Percentiles rank a stretch among this genome's conserved stretches.
Conservation (phyloP, 306 rosid species). For the Ormosia emarginata region DNA sequence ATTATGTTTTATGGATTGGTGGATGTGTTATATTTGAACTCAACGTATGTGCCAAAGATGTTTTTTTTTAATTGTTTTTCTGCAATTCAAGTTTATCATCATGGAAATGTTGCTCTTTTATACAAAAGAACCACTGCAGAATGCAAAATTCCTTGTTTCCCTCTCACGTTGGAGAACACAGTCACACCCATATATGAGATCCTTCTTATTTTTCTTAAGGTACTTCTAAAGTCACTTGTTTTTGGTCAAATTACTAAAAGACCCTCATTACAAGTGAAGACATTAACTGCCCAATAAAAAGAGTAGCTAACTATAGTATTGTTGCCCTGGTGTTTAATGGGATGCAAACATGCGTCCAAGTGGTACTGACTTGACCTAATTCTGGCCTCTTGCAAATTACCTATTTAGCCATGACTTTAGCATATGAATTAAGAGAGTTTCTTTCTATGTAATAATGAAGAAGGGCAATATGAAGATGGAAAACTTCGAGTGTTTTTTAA, state of each 20-base stretch:
- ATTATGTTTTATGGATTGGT: not conserved
- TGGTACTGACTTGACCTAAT: not conserved
- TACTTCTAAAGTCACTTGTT: not conserved
- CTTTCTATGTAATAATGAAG: not conserved
- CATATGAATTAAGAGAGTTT: constrained; percentile 2
- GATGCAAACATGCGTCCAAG: not conserved
- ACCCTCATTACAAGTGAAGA: not conserved
- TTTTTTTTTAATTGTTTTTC: not conserved
- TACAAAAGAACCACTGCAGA: not conserved
- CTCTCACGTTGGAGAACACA: not conserved
- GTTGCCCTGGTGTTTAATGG: not conserved
- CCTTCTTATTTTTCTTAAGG: not conserved
- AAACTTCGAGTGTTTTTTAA: not conserved
- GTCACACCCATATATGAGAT: not conserved
- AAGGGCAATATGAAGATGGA: not conserved
- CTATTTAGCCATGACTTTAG: not conserved
- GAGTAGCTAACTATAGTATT: not conserved
- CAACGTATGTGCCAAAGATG: not conserved
- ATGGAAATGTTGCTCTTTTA: not conserved
- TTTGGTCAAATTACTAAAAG: not conserved
- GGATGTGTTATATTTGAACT: not conserved
- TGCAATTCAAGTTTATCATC: not conserved
- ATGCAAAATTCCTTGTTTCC: not conserved
- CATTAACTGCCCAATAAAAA: not conserved
- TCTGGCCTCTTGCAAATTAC: not conserved